Evolutionary conservation across 441 rosid genomes (phyloP).

Genomic region (Viola pubescens): DNA sequence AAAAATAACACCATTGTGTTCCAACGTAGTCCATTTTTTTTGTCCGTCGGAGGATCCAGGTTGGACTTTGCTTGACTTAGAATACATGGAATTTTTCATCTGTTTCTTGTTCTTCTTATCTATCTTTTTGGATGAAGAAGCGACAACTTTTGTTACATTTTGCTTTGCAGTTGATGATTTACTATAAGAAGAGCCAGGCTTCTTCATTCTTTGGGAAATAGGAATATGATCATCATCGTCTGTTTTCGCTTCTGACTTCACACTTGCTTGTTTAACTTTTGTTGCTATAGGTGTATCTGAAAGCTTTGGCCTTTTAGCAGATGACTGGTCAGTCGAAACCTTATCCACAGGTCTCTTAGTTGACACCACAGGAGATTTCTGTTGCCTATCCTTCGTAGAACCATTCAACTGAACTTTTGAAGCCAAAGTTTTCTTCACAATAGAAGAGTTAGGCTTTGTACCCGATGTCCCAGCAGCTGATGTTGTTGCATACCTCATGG

Average conservation of each 20-base stretch:
- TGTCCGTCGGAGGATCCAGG: conserved; percentile 96
- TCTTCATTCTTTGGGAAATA: conserved; percentile 63
- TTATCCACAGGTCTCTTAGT: conserved; percentile 72
- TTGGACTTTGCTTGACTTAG: conserved; percentile 52
- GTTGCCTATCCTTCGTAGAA: conserved; percentile 36
- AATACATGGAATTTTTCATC: conserved; percentile 59
- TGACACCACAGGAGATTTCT: conserved; percentile 28
- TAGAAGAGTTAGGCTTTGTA: conserved; percentile 28
- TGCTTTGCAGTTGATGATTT: conserved; percentile 43
- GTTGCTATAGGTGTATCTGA: conserved; percentile 32
- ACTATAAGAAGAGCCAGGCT: conserved; percentile 29
- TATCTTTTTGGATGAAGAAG: conserved; percentile 49
- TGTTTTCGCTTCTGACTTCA: conserved; percentile 42
- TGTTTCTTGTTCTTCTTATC: conserved; percentile 53
- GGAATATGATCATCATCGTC: conserved; percentile 69
- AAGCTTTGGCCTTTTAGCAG: conserved; percentile 59
- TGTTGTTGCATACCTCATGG: conserved; percentile 37
- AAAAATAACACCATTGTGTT: conserved; percentile 92
- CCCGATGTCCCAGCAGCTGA: conserved; percentile 37
- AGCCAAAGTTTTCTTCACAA: conserved; percentile 45
- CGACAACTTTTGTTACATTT: conserved; percentile 34
- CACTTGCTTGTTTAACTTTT: conserved; percentile 37
- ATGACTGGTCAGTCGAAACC: conserved; percentile 41
- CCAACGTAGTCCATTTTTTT: conserved; percentile 93
- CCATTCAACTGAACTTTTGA: conserved; percentile 59